These are phyloP conservation scores for Capsicum rhomboideum DNA, from an alignment of 257 asterid genomes.

Conservation along the genomic window DNA sequence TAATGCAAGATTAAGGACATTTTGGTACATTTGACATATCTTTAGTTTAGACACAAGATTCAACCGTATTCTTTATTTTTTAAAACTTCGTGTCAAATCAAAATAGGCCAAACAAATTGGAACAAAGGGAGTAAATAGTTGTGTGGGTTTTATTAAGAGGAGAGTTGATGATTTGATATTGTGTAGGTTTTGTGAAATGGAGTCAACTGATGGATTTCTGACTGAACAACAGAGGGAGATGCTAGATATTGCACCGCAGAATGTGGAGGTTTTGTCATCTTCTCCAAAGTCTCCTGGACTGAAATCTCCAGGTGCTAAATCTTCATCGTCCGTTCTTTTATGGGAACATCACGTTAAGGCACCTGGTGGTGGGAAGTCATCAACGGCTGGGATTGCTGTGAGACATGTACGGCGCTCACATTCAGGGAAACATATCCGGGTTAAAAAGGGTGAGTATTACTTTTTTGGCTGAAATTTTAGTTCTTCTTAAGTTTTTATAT, in stretches of 20 bases:
- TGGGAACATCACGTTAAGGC: conserved; percentile 62
- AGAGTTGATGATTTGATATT: conserved; percentile 13
- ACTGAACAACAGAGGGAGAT: conserved; percentile 81
- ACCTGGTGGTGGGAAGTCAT: conserved; percentile 56
- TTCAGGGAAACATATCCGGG: conserved; percentile 66
- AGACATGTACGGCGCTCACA: conserved; percentile 73
- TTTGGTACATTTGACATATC: too few relatives aligned
- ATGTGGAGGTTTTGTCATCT: conserved; percentile 63
- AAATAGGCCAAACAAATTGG: too few relatives aligned
- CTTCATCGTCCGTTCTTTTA: conserved; percentile 12
- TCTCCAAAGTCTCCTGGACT: conserved; percentile 56
- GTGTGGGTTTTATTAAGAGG: neutral
- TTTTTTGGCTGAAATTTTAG: neutral
- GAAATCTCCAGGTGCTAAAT: conserved; percentile 37
- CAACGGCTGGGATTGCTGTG: conserved; percentile 46
- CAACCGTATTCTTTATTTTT: too few relatives aligned
- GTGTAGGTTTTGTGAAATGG: conserved; percentile 41
- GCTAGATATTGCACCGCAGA: conserved; percentile 63
- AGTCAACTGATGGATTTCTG: conserved; percentile 71
- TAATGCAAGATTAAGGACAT: too few relatives aligned
- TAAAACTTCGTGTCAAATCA: too few relatives aligned
- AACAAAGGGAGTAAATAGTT: neutral
- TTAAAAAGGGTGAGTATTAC: conserved; percentile 61
- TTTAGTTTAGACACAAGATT: too few relatives aligned
- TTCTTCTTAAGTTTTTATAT: neutral